Conservation (phyloP, 2,329 filamentous ascomycete species). For the Cladophialophora carrionii region DNA sequence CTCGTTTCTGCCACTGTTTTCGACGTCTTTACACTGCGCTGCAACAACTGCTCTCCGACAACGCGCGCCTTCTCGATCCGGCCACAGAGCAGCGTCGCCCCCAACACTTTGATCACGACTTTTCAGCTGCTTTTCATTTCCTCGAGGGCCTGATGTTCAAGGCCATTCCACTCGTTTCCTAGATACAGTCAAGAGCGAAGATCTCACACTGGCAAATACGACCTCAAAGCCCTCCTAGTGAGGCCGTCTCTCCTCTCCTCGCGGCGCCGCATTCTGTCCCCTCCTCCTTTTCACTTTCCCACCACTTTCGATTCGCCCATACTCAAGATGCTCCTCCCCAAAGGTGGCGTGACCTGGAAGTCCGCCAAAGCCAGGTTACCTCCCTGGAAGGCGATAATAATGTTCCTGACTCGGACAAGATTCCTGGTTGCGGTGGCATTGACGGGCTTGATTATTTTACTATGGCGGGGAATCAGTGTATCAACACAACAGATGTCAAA, state of each 20-base stretch:
- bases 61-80: not conserved
- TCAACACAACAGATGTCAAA: constrained; percentile 88
- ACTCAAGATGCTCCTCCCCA: constrained; percentile 78
- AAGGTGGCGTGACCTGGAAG: constrained; percentile 91
- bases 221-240: constrained; percentile 30
- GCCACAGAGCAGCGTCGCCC: not conserved
- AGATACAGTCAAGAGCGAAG: not conserved
- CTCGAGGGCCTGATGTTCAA: constrained; percentile 24
- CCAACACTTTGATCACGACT: constrained; percentile 3
- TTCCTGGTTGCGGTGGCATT: constrained; percentile 75
- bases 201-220: constrained; percentile 30
- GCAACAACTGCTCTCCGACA: not conserved
- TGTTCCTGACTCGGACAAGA: constrained; percentile 73
- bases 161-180: constrained; percentile 33
- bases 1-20: not conserved
- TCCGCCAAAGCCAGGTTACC: constrained; percentile 78
- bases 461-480: constrained; percentile 84
- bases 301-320: constrained; percentile 11
- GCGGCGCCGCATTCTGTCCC: constrained; percentile 6
- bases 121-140: constrained; percentile 9
- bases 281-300: constrained; percentile 11
- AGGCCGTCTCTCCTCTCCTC: constrained; percentile 15
- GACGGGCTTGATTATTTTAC: constrained; percentile 70
- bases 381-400: constrained; percentile 71
- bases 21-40: constrained; percentile 1